phyloP scores from a whole-genome alignment of 2,329 filamentous ascomycete species.

The Penicillium glabrum region DNA sequence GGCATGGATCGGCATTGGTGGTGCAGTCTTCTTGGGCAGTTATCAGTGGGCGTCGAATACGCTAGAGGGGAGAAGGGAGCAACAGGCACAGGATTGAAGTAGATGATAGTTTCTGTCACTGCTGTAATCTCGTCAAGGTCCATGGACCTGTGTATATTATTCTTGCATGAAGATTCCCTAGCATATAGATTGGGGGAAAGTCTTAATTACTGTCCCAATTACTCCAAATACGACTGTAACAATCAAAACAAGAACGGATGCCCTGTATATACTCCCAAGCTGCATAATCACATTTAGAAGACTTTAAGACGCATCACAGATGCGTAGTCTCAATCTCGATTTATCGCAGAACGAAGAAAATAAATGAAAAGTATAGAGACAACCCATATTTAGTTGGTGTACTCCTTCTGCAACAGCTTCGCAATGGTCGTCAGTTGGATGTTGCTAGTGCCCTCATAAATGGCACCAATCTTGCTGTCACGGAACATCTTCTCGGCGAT shows the following conservation, averaged over 20 bases:
- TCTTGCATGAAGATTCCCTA: not conserved
- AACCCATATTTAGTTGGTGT: slow-evolving; percentile 53
- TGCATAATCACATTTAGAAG: not conserved
- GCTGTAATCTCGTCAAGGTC: not conserved
- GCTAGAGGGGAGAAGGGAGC: slow-evolving; percentile 49
- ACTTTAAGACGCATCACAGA: not conserved
- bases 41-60: slow-evolving; percentile 87
- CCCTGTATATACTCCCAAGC: not conserved
- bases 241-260: not conserved
- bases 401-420: slow-evolving; percentile 68
- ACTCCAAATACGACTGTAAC: too few species aligned
- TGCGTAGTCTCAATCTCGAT: not conserved
- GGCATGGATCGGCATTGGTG: slow-evolving; percentile 92
- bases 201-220: too few species aligned
- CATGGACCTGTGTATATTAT: not conserved
- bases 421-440: slow-evolving; percentile 71
- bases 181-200: not conserved
- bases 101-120: not conserved
- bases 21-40: slow-evolving; percentile 89
- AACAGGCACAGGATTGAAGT: slow-evolving; percentile 3
- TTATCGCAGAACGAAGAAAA: not conserved
- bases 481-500: slow-evolving; percentile 97
- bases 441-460: slow-evolving; percentile 81
- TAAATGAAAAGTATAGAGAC: not conserved
- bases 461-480: slow-evolving; percentile 97